A percentile compares a stretch with the other conserved stretches of the same genome.
phyloP scores from a whole-genome alignment of 2,329 filamentous ascomycete species.

The Hypoxylon sp. region DNA sequence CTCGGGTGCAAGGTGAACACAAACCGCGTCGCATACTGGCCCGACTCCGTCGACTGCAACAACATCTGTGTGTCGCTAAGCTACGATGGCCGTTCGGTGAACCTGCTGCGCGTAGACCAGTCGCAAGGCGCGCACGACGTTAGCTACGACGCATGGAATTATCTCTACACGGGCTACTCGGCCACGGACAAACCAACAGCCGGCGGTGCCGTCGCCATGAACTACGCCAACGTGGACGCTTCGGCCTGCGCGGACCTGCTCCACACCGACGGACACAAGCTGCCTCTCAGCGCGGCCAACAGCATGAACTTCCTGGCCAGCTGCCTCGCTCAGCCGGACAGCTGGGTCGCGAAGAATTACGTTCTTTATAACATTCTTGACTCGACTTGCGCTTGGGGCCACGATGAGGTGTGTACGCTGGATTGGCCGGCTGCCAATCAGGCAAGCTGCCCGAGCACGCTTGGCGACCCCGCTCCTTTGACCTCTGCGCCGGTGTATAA shows the following conservation, averaged over 20 bases:
- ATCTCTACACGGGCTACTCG: slow-evolving; percentile 64
- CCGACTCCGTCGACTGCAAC: slow-evolving; percentile 64
- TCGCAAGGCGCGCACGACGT: slow-evolving; percentile 70
- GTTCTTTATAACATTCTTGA: slow-evolving; percentile 67
- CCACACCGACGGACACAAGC: slow-evolving; percentile 61
- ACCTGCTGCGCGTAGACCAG: slow-evolving; percentile 70
- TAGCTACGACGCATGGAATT: slow-evolving; percentile 73
- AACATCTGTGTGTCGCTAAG: slow-evolving; percentile 69
- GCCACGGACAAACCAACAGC: slow-evolving; percentile 60
- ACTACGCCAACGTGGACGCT: slow-evolving; percentile 63
- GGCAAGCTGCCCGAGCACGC: slow-evolving; percentile 61
- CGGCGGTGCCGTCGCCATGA: slow-evolving; percentile 66
- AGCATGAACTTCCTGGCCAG: slow-evolving; percentile 67
- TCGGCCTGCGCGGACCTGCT: slow-evolving; percentile 65
- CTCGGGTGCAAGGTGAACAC: slow-evolving; percentile 72
- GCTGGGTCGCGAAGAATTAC: slow-evolving; percentile 67
- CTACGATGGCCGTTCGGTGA: slow-evolving; percentile 62
- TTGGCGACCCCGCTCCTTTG: slow-evolving; percentile 56
- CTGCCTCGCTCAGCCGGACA: slow-evolving; percentile 61
- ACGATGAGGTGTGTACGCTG: slow-evolving; percentile 65
- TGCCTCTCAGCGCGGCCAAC: slow-evolving; percentile 68
- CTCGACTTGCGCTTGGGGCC: slow-evolving; percentile 62
- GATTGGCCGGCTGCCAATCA: slow-evolving; percentile 65
- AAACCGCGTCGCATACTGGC: slow-evolving; percentile 73
- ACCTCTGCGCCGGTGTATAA: slow-evolving; percentile 62